Percentiles rank a stretch among this genome's conserved stretches.
Conservation (phyloP, 2,329 filamentous ascomycete genomes). For the Hypoxylon sp. region DNA sequence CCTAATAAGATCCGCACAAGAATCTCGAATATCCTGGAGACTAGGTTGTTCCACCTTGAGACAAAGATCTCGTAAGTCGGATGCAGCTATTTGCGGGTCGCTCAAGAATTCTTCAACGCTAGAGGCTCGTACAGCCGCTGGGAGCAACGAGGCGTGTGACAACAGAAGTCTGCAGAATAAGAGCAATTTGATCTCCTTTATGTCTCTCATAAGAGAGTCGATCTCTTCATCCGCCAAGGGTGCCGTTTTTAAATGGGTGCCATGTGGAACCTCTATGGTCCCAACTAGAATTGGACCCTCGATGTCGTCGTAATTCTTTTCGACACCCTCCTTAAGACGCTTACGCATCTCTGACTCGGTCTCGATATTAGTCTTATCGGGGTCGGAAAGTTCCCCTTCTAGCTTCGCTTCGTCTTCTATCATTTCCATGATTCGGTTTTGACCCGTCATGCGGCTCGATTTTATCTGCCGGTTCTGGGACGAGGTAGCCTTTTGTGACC, state of each 20-base stretch:
- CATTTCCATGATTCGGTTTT: conserved; percentile 42
- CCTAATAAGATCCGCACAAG: conserved; percentile 63
- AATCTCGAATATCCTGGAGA: conserved; percentile 64
- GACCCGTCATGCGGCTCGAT: conserved; percentile 29
- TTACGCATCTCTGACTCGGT: conserved; percentile 56
- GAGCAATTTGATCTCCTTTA: conserved; percentile 63
- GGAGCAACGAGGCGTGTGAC: conserved; percentile 60
- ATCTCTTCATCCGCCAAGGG: conserved; percentile 60
- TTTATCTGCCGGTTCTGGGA: not conserved
- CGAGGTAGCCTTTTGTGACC: conserved; percentile 5
- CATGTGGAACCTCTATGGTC: conserved; percentile 51
- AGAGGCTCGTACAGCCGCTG: conserved; percentile 58
- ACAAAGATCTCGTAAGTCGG: conserved; percentile 61
- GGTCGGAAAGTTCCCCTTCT: conserved; percentile 42
- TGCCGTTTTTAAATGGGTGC: conserved; percentile 53
- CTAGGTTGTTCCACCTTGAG: conserved; percentile 62
- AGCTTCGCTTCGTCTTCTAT: conserved; percentile 19
- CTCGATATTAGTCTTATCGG: conserved; percentile 59
- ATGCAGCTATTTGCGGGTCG: conserved; percentile 57
- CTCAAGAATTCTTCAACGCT: conserved; percentile 61
- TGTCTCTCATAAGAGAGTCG: conserved; percentile 57
- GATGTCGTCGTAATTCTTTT: conserved; percentile 52
- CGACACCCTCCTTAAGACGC: conserved; percentile 57
- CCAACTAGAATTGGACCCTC: conserved; percentile 53
- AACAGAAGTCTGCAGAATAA: conserved; percentile 63